Evolutionary conservation across 1,139 yeast species (phyloP), one percentile per base, ranked within the genome.

Genomic region (Saccharomycopsis hybrid): DNA sequence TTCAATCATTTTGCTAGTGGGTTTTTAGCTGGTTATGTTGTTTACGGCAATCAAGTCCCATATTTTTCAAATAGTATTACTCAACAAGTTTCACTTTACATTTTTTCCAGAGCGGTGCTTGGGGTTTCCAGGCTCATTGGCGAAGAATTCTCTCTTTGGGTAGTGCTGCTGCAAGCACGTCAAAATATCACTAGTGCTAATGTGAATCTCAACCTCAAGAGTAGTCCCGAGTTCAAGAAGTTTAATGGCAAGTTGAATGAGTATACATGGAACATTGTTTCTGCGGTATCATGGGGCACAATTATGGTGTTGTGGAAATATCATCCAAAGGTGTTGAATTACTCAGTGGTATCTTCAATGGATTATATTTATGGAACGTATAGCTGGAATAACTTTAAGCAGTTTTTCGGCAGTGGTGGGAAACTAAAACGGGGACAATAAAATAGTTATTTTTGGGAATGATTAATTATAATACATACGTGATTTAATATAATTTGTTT

Each of bases 271-370:
- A 47, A 40, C 29, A 4, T 46, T 4, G 33, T 43, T 5, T 49
- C 49, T 1, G 50, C 51, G 5, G n/a, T 46, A 3, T 30, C 47
- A 8, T 52, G 55, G 55, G 55, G 51, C 13, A 41, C 41, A 9
- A 39, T 52, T 3, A 50, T 52, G 50, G 44, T 44, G 11, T 30
- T 52, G 13, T 52, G 53, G 51, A 37, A 44, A 13, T 44, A 28
- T 27, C 30, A 43, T 11, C 18, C 30, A 18, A 35, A 18, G 8
- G 41, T 38, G 7, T 33, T 47, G 18, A 50, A 50, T 37, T 25
- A 36, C 13, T 50, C 53, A 29, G 39, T 50, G 47, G 7, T n/a
- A 4, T 25, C 38, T 18, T 50, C 53, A 5, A 52, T 52, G 55
- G 54, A 52, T 30, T 43, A 36, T 13, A 52, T 52, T 27, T 52